Evolutionary conservation across 23 red algal genomes (phyloP), one percentile per base, ranked within the genome.

Genomic region (Chondrus crispus): DNA sequence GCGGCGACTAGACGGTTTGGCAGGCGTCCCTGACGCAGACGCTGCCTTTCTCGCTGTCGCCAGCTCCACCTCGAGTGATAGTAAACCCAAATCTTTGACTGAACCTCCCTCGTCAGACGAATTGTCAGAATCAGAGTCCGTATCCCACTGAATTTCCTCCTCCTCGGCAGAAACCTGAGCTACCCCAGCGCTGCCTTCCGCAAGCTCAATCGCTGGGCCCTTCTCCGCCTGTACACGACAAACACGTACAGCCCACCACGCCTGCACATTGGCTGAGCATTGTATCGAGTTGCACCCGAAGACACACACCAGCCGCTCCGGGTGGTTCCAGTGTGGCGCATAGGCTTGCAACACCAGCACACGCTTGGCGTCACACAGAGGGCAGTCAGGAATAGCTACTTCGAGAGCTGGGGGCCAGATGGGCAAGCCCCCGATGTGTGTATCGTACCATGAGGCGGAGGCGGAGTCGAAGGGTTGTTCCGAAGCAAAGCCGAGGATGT

Each of bases 221-320:
- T 55, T 20, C 12, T 14, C 13, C 50, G 20, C 60, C 6, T 66
- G 9, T 33, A 78, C 18, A 10, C 80, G 62, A 46, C 28, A 46
- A 28, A 83, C 77, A 26, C 89, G 74, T 50, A 73, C n/a, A 33
- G 79, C 75, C 5, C 32, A 74, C 89, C 89, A 92, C 14, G 77
- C 69, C 12, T 63, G 41, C 14, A 52, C 16, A 18, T 92, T 20
- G 9, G 3, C 42, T 14, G 75, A 52, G 35, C 89, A 92, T 39
- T 55, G 51, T 42, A 92, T 92, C n/a, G 38, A 72, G 66, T 92
- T 92, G 62, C 89, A 92, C 16, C 77, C 89, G 64, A 82, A 92
- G 8, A 92, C 14, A 24, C 55, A 74, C 3, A 92, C 8, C 26
- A 81, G 58, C 47, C 89, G 75, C 45, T 92, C 40, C 4, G 35